phyloP scores from a whole-genome alignment of 192 early-diverging fungal genomes.

The Entomortierella parvispora region DNA sequence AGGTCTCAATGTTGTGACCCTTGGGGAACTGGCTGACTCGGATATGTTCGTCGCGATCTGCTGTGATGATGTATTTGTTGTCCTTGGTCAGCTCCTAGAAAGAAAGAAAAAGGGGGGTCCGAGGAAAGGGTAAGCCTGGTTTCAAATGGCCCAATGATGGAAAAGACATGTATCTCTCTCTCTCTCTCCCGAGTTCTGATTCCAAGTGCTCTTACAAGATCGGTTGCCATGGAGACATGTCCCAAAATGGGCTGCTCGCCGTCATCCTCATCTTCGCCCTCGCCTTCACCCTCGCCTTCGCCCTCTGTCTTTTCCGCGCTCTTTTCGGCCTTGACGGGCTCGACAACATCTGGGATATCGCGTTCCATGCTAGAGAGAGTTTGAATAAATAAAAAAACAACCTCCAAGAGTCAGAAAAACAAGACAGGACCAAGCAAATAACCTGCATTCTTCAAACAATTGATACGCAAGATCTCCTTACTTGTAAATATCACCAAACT shows the following conservation, averaged over 20 bases:
- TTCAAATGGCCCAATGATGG: no score
- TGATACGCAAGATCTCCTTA: no score
- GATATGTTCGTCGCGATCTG: conserved; percentile 98
- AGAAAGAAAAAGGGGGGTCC: neutral
- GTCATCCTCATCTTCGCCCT: conserved; percentile 36
- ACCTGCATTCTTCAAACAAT: no score
- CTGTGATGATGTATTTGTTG: conserved; percentile 81
- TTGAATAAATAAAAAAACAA: neutral
- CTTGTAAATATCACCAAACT: conserved; percentile 96
- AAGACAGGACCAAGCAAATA: no score
- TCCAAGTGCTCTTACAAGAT: conserved; percentile 85
- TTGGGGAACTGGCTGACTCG: conserved; percentile 93
- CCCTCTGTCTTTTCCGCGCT: conserved; percentile 36
- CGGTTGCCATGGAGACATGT: conserved; percentile 94
- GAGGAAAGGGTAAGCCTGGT: neutral
- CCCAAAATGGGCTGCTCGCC: conserved; percentile 70
- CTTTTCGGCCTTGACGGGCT: conserved; percentile 38
- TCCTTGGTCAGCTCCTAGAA: conserved; percentile 67
- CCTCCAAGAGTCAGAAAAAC: conserved; percentile 5
- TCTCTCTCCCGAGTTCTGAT: no score
- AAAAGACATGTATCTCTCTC: no score
- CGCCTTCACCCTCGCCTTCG: neutral
- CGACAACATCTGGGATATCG: conserved; percentile 31
- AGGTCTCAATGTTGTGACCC: conserved; percentile 88
- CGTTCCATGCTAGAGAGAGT: conserved; percentile 26